Evolutionary conservation across 805 yeast species (phyloP).

Genomic region (Grigorovia humatica): DNA sequence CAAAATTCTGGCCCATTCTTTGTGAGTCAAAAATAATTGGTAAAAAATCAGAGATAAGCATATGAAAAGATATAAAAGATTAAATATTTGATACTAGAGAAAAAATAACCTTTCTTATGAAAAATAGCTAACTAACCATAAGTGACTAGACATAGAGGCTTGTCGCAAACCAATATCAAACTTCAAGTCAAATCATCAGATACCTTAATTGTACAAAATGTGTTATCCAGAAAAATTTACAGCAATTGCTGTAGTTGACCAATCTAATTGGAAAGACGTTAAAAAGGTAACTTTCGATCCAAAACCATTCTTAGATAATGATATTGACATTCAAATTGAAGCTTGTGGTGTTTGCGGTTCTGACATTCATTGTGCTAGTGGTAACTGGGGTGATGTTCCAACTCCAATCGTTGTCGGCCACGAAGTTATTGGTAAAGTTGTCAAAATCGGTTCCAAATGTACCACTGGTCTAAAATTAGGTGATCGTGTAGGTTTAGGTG

Average conservation of each 20-base stretch:
- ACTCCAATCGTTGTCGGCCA: conserved; percentile 48
- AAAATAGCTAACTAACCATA: no score
- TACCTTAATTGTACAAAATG: not conserved
- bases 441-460: conserved; percentile 49
- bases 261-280: conserved; percentile 47
- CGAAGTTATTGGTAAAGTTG: conserved; percentile 53
- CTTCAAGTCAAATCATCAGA: no score
- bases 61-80: no score
- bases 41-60: no score
- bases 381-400: conserved; percentile 14
- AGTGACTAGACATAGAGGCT: no score
- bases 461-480: conserved; percentile 43
- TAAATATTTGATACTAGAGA: no score
- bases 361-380: conserved; percentile 29
- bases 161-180: no score
- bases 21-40: no score
- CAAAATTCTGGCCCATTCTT: no score
- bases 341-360: conserved; percentile 65
- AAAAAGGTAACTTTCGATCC: conserved; percentile 40
- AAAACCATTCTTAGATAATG: conserved; percentile 35
- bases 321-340: conserved; percentile 48
- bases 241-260: conserved; percentile 46
- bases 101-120: no score
- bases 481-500: conserved; percentile 71
- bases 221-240: conserved; percentile 35